Base-by-base conservation (phyloP, 2,329 filamentous ascomycete genomes). In the Neonectria neomacrospora region DNA sequence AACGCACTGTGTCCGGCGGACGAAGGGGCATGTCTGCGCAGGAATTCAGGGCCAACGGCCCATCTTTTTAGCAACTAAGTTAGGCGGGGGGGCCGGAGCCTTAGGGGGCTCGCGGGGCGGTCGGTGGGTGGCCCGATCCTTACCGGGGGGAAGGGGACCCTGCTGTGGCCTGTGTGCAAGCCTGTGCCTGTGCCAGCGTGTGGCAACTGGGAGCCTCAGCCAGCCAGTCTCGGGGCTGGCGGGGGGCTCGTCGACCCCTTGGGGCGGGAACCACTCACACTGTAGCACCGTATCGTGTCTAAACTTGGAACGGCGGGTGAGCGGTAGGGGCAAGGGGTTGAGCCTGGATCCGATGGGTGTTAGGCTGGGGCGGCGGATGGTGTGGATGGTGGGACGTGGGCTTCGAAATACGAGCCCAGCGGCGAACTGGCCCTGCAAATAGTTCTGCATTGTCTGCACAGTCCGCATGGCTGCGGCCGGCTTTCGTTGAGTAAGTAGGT, bases 1-100 rank as follows among this genome's bases (percentile, higher is more conserved):
- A 6, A 9, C 22, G 47, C 68, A 71, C 71, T 71, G 67, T 71
- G 61, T 73, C 64, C 72, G 66, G 71, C 37, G 18, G 18, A 11
- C 55, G 11, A 14, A 3, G 28, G 0, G 2, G 1, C 0, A 5
- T 8, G 48, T 4, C 5, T 5, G 23, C 42, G 67, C 67, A 71
- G 37, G 18, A 63, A 55, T 64, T 61, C 63, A 72, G 65, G 70
- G 64, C 66, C 63, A 73, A 69, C 68, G 70, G 61, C 66, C 67
- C 71, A 66, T 69, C 63, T 56, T 67, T 67, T 71, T 71, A 69
- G 70, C 61, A 61, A 55, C 53, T 58, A 52, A 62, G 69, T 61
- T n/a, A n/a, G n/a, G n/a, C n/a, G n/a, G 63, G 68, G 62, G 63
- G 62, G 57, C 39, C 39, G 58, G 32, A 39, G 52, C 59, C 62